Evolutionary conservation across 257 asterid genomes (phyloP).

Genomic region (Gentiana straminea): DNA sequence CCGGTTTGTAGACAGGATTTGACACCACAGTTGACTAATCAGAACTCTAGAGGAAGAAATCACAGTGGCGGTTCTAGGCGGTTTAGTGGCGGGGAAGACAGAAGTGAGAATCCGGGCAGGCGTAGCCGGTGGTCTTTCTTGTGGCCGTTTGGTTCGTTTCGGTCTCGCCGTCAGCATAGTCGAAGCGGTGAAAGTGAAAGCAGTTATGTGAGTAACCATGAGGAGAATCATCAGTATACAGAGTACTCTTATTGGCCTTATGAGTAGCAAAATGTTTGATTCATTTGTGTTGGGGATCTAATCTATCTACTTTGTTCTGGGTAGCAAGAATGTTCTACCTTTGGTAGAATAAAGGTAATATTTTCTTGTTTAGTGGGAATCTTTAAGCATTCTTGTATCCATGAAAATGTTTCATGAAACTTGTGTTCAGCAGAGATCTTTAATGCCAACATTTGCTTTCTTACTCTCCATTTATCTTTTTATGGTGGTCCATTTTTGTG

Average conservation of each 20-base stretch:
- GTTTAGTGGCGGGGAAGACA: conserved; percentile 25
- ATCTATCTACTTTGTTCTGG: conserved; percentile 11
- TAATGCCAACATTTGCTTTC: not conserved
- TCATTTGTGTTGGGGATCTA: not conserved
- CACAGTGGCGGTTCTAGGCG: conserved; percentile 40
- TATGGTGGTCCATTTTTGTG: not conserved
- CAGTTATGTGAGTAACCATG: conserved; percentile 35
- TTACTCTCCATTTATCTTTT: not conserved
- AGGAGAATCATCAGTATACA: conserved; percentile 28
- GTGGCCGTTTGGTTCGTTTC: conserved; percentile 78
- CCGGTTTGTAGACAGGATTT: conserved; percentile 84
- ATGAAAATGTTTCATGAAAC: not conserved
- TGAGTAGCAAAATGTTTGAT: conserved; percentile 25
- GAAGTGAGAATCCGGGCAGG: conserved; percentile 27
- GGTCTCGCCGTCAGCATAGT: conserved; percentile 23
- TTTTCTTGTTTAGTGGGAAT: conserved; percentile 7
- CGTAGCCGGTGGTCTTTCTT: conserved; percentile 69
- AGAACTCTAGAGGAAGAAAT: conserved; percentile 29
- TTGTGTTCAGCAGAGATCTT: conserved; percentile 1
- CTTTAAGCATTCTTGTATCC: not conserved
- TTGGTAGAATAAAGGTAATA: conserved; percentile 20
- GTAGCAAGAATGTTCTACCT: conserved; percentile 20
- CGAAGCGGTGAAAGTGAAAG: conserved; percentile 31
- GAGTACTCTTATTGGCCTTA: conserved; percentile 71
- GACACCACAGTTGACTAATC: conserved; percentile 13